Percentiles rank a stretch among this genome's conserved stretches.
Conservation (phyloP, 2,329 filamentous ascomycete species). For the Xylariales sp. region DNA sequence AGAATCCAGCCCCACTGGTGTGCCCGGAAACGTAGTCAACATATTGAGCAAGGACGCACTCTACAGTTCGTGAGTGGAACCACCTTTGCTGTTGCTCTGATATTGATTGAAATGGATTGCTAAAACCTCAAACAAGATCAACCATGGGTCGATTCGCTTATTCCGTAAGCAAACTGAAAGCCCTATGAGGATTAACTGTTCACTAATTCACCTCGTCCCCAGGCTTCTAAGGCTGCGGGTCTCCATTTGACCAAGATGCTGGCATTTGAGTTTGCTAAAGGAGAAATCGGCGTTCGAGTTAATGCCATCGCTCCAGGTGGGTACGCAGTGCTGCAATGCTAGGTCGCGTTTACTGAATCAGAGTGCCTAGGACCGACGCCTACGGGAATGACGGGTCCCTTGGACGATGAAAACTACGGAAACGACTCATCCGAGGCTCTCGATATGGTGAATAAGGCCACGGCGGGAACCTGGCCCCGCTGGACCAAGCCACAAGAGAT, state of each 20-base stretch:
- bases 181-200: neutral
- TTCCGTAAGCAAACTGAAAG: slow-evolving; percentile 12
- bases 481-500: slow-evolving; percentile 13
- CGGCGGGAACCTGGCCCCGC: slow-evolving; percentile 13
- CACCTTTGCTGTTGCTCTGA: slow-evolving; percentile 50
- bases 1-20: slow-evolving; percentile 36
- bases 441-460: slow-evolving; percentile 35
- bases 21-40: slow-evolving; percentile 47
- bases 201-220: slow-evolving; percentile 6
- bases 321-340: neutral
- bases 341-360: neutral
- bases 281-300: slow-evolving; percentile 22
- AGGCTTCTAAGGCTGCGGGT: slow-evolving; percentile 20
- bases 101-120: slow-evolving; percentile 11
- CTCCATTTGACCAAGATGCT: slow-evolving; percentile 21
- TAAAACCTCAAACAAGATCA: slow-evolving; percentile 12
- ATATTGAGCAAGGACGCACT: no score
- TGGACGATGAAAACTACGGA: slow-evolving; percentile 46
- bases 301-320: slow-evolving; percentile 21
- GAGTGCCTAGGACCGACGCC: no score
- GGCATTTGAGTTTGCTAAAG: slow-evolving; percentile 20
- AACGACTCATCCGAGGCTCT: slow-evolving; percentile 31
- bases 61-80: no score
- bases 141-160: slow-evolving; percentile 20
- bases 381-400: slow-evolving; percentile 14